Evolutionary conservation across 2,329 filamentous ascomycete species (phyloP).

Genomic region (Zasmidium citrigriseum): DNA sequence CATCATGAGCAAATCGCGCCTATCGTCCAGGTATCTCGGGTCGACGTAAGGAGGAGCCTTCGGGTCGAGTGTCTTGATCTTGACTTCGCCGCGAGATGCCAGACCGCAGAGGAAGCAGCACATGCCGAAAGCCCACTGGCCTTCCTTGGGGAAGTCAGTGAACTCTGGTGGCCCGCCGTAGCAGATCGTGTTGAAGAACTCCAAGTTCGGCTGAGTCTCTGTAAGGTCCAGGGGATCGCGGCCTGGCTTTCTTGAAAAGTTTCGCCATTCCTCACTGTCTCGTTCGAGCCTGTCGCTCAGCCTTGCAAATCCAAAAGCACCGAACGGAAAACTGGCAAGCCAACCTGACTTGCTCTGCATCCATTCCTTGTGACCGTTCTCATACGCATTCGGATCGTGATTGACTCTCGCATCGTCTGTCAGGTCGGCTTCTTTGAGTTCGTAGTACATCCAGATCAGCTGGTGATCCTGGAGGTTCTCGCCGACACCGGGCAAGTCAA

Average conservation of each 20-base stretch:
- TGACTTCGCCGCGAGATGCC: constrained; percentile 59
- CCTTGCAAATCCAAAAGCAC: constrained; percentile 62
- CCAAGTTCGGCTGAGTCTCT: constrained; percentile 59
- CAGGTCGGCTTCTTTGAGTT: constrained; percentile 53
- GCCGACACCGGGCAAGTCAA: constrained; percentile 55
- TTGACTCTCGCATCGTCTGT: constrained; percentile 61
- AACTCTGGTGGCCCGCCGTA: constrained; percentile 63
- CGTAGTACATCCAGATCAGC: constrained; percentile 61
- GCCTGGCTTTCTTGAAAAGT: constrained; percentile 43
- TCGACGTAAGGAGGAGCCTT: constrained; percentile 58
- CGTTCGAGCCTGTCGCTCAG: constrained; percentile 58
- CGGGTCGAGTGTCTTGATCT: constrained; percentile 51
- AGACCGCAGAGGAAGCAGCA: constrained; percentile 60
- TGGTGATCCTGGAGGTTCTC: constrained; percentile 40
- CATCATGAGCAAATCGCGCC: constrained; percentile 60
- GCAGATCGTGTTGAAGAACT: constrained; percentile 64
- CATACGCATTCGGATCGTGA: constrained; percentile 52
- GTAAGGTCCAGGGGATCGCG: constrained; percentile 66
- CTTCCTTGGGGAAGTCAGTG: constrained; percentile 53
- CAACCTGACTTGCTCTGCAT: constrained; percentile 60
- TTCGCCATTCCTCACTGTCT: constrained; percentile 57
- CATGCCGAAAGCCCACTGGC: constrained; percentile 59
- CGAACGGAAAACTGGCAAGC: constrained; percentile 64
- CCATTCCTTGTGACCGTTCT: constrained; percentile 56
- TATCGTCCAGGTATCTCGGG: constrained; percentile 60